Conservation (phyloP, 192 early-diverging fungal species). For the Coemansia sp. region DNA sequence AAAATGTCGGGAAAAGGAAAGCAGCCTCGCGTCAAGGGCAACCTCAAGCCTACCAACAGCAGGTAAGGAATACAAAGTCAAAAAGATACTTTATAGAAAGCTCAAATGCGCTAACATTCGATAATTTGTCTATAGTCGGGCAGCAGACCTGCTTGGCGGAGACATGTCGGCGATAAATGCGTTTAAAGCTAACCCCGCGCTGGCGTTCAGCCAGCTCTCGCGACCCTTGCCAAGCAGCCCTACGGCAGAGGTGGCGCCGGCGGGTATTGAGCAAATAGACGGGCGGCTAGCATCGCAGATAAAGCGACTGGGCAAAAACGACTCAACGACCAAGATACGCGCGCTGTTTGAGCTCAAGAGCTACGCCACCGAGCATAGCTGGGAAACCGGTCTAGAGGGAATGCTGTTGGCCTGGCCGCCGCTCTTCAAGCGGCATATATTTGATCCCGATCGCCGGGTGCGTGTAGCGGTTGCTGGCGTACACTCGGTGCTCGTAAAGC, state of each 20-base stretch:
- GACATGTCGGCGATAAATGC: constrained; percentile 41
- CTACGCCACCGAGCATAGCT: constrained; percentile 56
- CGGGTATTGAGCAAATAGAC: constrained; percentile 55
- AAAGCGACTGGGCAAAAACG: constrained; percentile 83
- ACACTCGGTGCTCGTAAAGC: constrained; percentile 67
- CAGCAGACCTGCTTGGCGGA: constrained; percentile 43
- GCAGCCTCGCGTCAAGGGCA: constrained; percentile 76
- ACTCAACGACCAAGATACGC: constrained; percentile 81
- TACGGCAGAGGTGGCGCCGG: constrained; percentile 11
- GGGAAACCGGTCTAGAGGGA: constrained; percentile 48
- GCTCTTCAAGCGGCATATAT: constrained; percentile 29
- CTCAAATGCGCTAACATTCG: neutral
- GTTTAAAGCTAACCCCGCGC: constrained; percentile 55
- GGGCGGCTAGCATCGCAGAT: constrained; percentile 69
- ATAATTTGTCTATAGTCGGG: constrained; percentile 22
- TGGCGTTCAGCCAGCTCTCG: constrained; percentile 71
- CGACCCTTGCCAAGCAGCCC: constrained; percentile 33
- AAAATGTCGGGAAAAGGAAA: constrained; percentile 55
- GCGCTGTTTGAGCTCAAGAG: constrained; percentile 78
- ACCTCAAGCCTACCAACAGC: constrained; percentile 80
- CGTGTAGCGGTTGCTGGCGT: constrained; percentile 65
- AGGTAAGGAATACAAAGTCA: constrained; percentile 56
- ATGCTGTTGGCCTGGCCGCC: constrained; percentile 50
- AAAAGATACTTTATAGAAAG: neutral
- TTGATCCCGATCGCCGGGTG: constrained; percentile 85